phyloP scores from a whole-genome alignment of 345 rosid genomes.

The Syzygium aromaticum region DNA sequence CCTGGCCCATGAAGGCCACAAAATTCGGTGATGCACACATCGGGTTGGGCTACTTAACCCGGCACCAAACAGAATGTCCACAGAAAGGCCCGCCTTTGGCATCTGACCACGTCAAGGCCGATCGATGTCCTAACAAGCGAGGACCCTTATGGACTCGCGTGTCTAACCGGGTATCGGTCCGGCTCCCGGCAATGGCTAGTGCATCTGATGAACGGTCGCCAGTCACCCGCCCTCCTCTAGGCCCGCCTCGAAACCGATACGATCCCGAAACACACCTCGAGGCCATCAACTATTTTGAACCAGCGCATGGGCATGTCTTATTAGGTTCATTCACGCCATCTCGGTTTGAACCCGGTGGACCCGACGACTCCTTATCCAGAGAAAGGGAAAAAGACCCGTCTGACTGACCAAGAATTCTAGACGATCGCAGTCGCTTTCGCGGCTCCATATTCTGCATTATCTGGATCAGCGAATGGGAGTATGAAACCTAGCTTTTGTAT shows the following conservation, averaged over 20 bases:
- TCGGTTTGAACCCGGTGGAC: background rate
- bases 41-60: background rate
- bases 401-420: background rate
- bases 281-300: background rate
- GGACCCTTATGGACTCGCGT: background rate
- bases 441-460: background rate
- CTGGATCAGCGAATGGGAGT: background rate
- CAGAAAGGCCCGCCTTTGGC: background rate
- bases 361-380: background rate
- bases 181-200: background rate
- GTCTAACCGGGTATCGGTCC: background rate
- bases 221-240: background rate
- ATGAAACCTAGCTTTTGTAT: background rate
- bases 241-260: background rate
- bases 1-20: background rate
- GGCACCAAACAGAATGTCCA: background rate
- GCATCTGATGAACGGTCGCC: background rate
- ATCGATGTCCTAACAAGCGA: background rate
- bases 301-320: background rate
- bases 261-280: background rate
- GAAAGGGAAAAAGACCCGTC: background rate
- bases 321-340: background rate
- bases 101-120: background rate
- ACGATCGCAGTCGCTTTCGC: background rate
- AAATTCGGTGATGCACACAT: background rate